These are phyloP conservation scores for Lactarius deliciosus DNA, from an alignment of 768 basidiomycete species.

Conservation along the genomic window DNA sequence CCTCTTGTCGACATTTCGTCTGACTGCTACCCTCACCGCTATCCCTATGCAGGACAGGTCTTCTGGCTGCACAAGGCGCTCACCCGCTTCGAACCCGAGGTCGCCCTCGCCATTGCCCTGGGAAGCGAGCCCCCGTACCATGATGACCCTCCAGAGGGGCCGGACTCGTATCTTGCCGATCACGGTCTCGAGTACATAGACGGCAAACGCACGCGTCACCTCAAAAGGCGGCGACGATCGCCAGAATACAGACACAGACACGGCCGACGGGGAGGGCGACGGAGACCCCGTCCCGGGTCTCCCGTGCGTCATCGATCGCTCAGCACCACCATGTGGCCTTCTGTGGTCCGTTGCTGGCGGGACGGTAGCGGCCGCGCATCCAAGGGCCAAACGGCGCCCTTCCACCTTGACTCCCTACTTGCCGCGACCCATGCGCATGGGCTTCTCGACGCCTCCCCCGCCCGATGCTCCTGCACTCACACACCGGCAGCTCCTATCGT, in stretches of 20 bases:
- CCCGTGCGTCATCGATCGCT: conserved; percentile 66
- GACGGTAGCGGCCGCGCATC: conserved; percentile 27
- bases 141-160: conserved; percentile 40
- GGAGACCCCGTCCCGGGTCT: conserved; percentile 42
- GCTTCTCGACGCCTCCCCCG: too few species aligned
- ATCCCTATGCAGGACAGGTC: too few species aligned
- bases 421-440: too few species aligned
- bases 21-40: too few species aligned
- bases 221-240: neutral
- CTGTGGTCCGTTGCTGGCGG: conserved; percentile 51
- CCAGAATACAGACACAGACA: neutral
- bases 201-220: conserved; percentile 37
- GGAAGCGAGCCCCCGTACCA: conserved; percentile 33
- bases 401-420: too few species aligned
- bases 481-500: conserved; percentile 43
- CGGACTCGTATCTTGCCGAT: conserved; percentile 65
- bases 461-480: conserved; percentile 31
- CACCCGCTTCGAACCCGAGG: too few species aligned
- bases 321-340: conserved; percentile 88
- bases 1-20: too few species aligned
- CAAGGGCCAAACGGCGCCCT: conserved; percentile 34
- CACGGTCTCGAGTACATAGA: conserved; percentile 80
- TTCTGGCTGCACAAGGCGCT: too few species aligned
- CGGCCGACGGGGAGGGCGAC: conserved; percentile 6
- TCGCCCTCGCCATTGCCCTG: conserved; percentile 67